Evolutionary conservation across 257 asterid genomes (phyloP).

Genomic region (Solanum corneliomulleri): DNA sequence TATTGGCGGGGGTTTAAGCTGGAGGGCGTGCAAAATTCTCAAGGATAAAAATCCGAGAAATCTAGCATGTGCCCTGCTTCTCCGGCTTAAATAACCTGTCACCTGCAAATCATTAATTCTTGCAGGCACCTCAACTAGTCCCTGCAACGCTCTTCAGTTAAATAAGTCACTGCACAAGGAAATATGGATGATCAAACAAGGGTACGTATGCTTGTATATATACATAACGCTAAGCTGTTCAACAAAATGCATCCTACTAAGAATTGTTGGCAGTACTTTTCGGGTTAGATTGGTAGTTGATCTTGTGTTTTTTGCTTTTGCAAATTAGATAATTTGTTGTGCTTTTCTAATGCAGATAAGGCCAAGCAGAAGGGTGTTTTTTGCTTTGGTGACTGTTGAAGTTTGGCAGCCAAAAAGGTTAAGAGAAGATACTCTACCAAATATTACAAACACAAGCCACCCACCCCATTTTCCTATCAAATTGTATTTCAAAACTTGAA

Average conservation of each 20-base stretch:
- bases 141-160: neutral
- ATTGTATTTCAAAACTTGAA: neutral
- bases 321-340: neutral
- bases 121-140: neutral
- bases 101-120: neutral
- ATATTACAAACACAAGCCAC: neutral
- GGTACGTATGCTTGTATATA: neutral
- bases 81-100: constrained; percentile 10
- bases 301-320: neutral
- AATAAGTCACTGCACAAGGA: neutral
- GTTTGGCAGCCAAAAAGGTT: constrained; percentile 16
- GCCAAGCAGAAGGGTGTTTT: neutral
- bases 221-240: neutral
- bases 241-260: neutral
- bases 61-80: constrained; percentile 28
- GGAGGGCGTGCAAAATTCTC: constrained; percentile 10
- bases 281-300: neutral
- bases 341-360: neutral
- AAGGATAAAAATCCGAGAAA: neutral
- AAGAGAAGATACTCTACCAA: neutral
- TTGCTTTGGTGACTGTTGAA: neutral
- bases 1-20: constrained; percentile 4
- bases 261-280: neutral
- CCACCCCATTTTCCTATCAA: neutral
- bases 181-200: neutral